A percentile compares a stretch with the other conserved stretches of the same genome.
Evolutionary conservation across 108 stramenopile genomes (phyloP).

Genomic region (Nitzschia palea): DNA sequence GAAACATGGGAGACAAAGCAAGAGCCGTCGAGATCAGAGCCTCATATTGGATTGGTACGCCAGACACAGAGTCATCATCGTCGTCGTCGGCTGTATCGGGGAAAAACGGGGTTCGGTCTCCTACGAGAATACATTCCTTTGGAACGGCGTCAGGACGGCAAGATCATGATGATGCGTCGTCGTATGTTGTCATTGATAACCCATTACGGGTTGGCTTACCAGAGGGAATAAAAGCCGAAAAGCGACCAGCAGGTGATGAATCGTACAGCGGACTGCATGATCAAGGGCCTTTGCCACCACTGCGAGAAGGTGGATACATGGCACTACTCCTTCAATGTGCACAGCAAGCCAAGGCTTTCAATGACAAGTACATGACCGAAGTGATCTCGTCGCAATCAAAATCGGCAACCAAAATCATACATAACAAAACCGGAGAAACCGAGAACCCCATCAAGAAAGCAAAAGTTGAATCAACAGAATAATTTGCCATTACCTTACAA

Average conservation of each 20-base stretch:
- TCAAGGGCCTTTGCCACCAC: conserved; percentile 65
- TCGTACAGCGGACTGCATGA: conserved; percentile 79
- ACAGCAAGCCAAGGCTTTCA: conserved; percentile 58
- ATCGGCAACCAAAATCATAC: not conserved
- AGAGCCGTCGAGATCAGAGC: not conserved
- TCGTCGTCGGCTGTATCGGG: too few relatives aligned
- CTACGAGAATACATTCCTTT: not conserved
- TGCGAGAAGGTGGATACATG: conserved; percentile 62
- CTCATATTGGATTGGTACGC: not conserved
- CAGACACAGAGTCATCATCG: not conserved
- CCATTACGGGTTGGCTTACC: conserved; percentile 3
- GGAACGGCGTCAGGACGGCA: not conserved
- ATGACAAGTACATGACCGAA: conserved; percentile 65
- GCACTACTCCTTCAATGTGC: conserved; percentile 63
- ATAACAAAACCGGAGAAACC: not conserved
- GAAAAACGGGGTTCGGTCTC: not conserved
- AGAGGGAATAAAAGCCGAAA: not conserved
- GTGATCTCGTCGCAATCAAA: not conserved
- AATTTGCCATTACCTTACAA: not conserved
- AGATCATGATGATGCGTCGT: not conserved
- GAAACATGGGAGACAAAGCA: not conserved
- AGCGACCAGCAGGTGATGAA: not conserved
- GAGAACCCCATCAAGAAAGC: not conserved
- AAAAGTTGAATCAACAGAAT: not conserved
- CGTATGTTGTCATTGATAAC: not conserved